phyloP scores from a whole-genome alignment of 352 stramenopile species.

The Globisporangium heterothallicum region DNA sequence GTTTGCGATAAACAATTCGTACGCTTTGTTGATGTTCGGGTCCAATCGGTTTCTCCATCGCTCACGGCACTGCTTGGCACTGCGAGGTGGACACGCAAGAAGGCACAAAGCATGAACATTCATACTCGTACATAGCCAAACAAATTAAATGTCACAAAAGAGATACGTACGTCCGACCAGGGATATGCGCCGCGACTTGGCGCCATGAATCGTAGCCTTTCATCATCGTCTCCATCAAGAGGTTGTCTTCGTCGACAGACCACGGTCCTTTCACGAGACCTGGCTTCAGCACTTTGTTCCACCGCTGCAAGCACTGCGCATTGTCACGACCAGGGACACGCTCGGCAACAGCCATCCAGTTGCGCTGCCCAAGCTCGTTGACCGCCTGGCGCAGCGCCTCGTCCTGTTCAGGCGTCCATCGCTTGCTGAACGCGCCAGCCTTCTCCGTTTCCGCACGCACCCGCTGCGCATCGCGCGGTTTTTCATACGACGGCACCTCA shows the following conservation, averaged over 20 bases:
- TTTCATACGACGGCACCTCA: conserved; percentile 19
- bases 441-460: conserved; percentile 45
- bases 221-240: conserved; percentile 83
- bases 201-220: conserved; percentile 76
- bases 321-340: conserved; percentile 61
- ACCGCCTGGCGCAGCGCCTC: conserved; percentile 75
- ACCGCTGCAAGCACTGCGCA: conserved; percentile 81
- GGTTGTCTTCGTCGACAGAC: conserved; percentile 87
- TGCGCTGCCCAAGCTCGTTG: conserved; percentile 70
- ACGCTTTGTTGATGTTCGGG: conserved; percentile 89
- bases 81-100: too few relatives aligned
- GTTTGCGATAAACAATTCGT: conserved; percentile 9
- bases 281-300: conserved; percentile 89
- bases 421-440: conserved; percentile 35
- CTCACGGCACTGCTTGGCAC: conserved; percentile 94
- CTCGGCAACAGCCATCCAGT: conserved; percentile 83
- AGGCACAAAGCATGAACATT: too few relatives aligned
- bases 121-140: too few relatives aligned
- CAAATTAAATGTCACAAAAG: too few relatives aligned
- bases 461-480: conserved; percentile 43
- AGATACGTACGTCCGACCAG: conserved; percentile 63
- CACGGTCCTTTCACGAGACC: conserved; percentile 91
- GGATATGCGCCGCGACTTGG: conserved; percentile 61
- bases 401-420: conserved; percentile 84
- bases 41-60: conserved; percentile 96